Evolutionary conservation across 2,329 filamentous ascomycete species (phyloP), one percentile per base, ranked within the genome.

Genomic region (Alternaria brassicae): DNA sequence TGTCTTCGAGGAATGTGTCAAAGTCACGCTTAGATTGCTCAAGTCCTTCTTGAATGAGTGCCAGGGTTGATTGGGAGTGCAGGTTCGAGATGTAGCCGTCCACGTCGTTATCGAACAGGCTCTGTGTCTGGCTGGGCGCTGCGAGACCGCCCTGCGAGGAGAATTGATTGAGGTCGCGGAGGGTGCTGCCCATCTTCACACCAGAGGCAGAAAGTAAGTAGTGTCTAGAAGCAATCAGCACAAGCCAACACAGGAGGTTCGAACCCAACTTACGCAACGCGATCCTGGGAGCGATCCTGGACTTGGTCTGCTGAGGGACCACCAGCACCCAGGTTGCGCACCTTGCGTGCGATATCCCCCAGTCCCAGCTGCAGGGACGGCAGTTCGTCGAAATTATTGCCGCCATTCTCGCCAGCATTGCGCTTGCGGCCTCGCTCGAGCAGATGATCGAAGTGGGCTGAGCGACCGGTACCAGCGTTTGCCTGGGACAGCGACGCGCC

Each of bases 191-290:
- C 13, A 94, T 92, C 72, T 96, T 92, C 57, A 99, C 91, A 32
- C 95, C 95, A 12, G 95, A 98, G 7, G 92, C 94, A 27, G 94
- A 93, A 49, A 99, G 88, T 39, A 98, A 84, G 78, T 97, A 97
- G 77, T 97, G 94, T 70, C 91, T 93, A 62, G 3, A 45, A 44
- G 10, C n/a, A 30, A 56, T 74, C 57, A 73, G 61, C 60, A 49
- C 39, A 56, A 7, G 41, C 6, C 39, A 7, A 52, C 42, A 51
- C 17, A 32, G 13, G 19, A 9, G 37, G 3, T 6, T 15, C 12
- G 13, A 9, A 17, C 4, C 32, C 19, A 25, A 63, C 83, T 77
- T 77, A 86, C 80, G 86, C 86, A 71, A 84, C 85, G 56, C 76
- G 76, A 47, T 77, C 73, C 59, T 78, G 78, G 23, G 76, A 78